phyloP scores from a whole-genome alignment of 441 rosid genomes.

The Populus hybrid region DNA sequence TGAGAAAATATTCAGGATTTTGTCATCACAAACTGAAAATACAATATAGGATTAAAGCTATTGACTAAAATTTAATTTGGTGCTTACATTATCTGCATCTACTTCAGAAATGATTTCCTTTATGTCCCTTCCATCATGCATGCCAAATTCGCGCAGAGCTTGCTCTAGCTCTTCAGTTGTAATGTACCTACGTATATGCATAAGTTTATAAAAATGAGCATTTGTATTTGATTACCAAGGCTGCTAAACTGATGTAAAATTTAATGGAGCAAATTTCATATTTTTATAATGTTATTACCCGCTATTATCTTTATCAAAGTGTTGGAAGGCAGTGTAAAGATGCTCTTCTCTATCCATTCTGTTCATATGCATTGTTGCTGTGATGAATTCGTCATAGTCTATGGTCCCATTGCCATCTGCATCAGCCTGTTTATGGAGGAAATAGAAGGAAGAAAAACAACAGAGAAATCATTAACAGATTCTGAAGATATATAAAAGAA shows the following conservation, averaged over 20 bases:
- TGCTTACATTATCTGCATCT: conserved; percentile 53
- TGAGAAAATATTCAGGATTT: background rate
- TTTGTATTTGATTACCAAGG: background rate
- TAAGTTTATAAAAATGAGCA: background rate
- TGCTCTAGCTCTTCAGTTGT: conserved; percentile 92
- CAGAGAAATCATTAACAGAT: background rate
- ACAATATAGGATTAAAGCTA: background rate
- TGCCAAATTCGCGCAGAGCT: conserved; percentile 77
- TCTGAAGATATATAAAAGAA: background rate
- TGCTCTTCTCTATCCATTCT: conserved; percentile 91
- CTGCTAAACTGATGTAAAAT: background rate
- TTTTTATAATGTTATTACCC: conserved; percentile 41
- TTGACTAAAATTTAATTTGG: background rate
- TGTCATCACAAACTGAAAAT: background rate
- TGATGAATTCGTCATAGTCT: conserved; percentile 88
- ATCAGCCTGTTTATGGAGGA: conserved; percentile 53
- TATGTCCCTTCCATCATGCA: conserved; percentile 75
- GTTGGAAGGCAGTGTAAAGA: conserved; percentile 90
- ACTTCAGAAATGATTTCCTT: conserved; percentile 81
- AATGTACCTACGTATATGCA: conserved; percentile 43
- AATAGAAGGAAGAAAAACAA: background rate
- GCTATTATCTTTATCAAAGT: conserved; percentile 93
- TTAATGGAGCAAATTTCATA: background rate
- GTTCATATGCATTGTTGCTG: conserved; percentile 94
- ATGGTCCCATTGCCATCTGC: conserved; percentile 93